Base-by-base conservation (phyloP, 768 basidiomycete species). In the Gloeopeniophorella convolvens region DNA sequence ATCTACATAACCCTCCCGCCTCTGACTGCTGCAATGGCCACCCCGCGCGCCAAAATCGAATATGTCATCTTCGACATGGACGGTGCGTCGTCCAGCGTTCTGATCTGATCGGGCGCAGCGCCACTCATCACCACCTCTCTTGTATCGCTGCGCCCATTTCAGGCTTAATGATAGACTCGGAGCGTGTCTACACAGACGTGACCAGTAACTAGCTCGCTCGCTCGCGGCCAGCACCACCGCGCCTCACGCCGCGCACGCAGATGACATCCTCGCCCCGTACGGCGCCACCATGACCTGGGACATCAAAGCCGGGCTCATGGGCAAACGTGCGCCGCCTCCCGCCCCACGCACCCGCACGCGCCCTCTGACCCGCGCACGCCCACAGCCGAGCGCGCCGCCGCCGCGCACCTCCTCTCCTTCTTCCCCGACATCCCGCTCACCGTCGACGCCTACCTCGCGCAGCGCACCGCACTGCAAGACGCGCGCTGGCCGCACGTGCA, bases 261-360 rank as follows among this genome's bases (percentile, higher is more conserved):
- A 91, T 68, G 73, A 79, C 23, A 82, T 90, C 43, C 77, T 94
- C 16, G 78, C 72, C 15, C 73, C 71, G 10, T 82, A 84, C 60
- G 88, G 86, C 23, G 82, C 80, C 54, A 68, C 77, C 55, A 87
- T 92, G 83, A 86, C 85, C 3, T 90, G 88, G 88, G 83, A 87
- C 49, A 88, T 91, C 50, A 90, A 91, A 62, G 82, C 85, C n/a
- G 85, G 83, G 0, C 77, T 85, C 50, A 92, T 91, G 89, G 89
- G 89, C 47, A 87, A 85, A 72, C 78, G 89, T 88, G 41, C 47
- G 72, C 64, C 27, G 4, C 26, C n/a, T 36, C 36, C 18, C 42
- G 24, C 20, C 37, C 23, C 35, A 24, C 8, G 27, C 61, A 87
- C 89, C 84, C 50, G 83, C 85, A 67, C 66, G 71, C 31, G 77